phyloP scores from a whole-genome alignment of 345 rosid species.

The Psidium guajava region DNA sequence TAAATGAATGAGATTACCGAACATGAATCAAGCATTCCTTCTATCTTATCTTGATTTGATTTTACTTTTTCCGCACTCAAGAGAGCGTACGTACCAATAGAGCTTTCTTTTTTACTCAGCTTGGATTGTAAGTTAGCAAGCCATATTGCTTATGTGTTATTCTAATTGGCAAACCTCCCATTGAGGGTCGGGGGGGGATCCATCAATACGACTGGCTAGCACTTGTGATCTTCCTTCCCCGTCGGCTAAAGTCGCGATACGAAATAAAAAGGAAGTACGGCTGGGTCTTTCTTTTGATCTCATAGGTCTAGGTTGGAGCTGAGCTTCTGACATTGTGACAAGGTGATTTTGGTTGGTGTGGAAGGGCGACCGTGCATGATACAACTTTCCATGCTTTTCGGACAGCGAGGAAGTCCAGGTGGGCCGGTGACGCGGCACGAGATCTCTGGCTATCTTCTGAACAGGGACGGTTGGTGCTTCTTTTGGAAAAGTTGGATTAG shows the following conservation, averaged over 20 bases:
- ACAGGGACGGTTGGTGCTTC: not conserved
- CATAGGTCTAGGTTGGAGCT: not conserved
- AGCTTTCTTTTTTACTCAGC: not conserved
- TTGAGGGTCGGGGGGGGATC: not conserved
- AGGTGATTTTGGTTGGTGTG: not conserved
- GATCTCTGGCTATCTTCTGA: not conserved
- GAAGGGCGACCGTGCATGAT: not conserved
- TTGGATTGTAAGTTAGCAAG: not conserved
- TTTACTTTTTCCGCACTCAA: not conserved
- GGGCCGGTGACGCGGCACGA: not conserved
- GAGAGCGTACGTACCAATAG: no score
- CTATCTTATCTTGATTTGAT: not conserved
- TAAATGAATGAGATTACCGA: fast-evolving
- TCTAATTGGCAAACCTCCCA: not conserved
- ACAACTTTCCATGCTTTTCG: not conserved
- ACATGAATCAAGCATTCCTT: not conserved
- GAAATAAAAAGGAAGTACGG: not conserved
- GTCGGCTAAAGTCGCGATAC: not conserved
- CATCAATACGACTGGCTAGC: not conserved
- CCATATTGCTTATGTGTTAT: fast-evolving
- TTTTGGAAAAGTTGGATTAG: not conserved
- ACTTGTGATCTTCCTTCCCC: not conserved
- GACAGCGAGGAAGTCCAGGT: not conserved
- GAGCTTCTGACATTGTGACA: not conserved
- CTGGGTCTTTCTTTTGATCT: not conserved